phyloP scores from a whole-genome alignment of 129 eudicot species.

The Scalesia atractyloides region DNA sequence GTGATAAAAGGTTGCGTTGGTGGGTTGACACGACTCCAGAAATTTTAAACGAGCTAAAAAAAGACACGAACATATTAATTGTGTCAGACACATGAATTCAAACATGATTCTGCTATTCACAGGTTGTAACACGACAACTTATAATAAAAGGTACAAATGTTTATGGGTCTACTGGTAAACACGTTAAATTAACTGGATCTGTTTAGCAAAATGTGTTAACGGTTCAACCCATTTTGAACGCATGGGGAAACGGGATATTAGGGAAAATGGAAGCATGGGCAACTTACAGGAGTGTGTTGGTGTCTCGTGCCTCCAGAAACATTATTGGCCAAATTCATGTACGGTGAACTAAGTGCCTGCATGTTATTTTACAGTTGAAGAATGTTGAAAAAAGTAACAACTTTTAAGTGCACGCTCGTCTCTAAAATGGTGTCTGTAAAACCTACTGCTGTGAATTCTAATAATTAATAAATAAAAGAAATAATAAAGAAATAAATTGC shows the following conservation, averaged over 20 bases:
- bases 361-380: constrained; percentile 24
- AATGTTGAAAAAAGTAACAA: constrained; percentile 38
- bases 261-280: constrained; percentile 23
- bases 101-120: not conserved
- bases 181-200: too few species aligned
- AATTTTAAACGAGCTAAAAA: not conserved
- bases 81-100: not conserved
- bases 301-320: constrained; percentile 55
- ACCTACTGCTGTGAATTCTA: constrained; percentile 12
- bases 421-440: constrained; percentile 30
- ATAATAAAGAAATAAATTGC: constrained; percentile 27
- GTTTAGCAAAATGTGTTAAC: not conserved
- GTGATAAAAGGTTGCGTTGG: not conserved
- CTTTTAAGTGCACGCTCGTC: constrained; percentile 54
- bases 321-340: constrained; percentile 58
- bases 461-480: not conserved
- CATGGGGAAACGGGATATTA: constrained; percentile 47
- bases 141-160: not conserved
- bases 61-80: not conserved
- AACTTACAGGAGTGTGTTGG: constrained; percentile 83
- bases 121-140: not conserved
- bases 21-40: not conserved
- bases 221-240: not conserved
- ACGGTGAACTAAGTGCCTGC: constrained; percentile 86
- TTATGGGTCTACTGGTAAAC: not conserved